phyloP scores from a whole-genome alignment of 1,284 basidiomycete genomes.

The Puccinia horiana region DNA sequence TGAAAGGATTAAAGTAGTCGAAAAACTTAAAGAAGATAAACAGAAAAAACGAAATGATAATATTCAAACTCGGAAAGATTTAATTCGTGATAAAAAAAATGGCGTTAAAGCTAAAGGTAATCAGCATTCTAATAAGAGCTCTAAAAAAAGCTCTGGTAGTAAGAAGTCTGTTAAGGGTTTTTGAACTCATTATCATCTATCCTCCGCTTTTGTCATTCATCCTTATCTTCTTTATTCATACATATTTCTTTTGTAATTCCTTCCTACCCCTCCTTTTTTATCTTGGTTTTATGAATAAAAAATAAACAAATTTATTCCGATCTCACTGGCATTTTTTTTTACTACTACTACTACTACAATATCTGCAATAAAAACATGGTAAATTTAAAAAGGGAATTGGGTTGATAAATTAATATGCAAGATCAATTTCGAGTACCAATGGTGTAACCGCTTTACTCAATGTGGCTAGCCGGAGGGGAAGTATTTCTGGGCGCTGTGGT shows the following conservation, averaged over 20 bases:
- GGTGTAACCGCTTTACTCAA: no score
- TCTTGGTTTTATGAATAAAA: no score
- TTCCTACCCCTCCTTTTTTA: no score
- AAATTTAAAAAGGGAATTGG: no score
- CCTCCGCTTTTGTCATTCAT: not conserved
- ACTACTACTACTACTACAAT: no score
- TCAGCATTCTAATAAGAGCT: not conserved
- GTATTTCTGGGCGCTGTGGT: no score
- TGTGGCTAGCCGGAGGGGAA: no score
- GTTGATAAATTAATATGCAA: no score
- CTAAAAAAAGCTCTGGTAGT: not conserved
- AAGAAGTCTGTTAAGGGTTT: slow-evolving; percentile 18
- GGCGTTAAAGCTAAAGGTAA: slow-evolving; percentile 45
- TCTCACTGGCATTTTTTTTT: no score
- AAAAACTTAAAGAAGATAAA: slow-evolving; percentile 39
- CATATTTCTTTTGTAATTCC: not conserved
- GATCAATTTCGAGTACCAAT: no score
- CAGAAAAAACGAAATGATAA: slow-evolving; percentile 45
- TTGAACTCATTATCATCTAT: not conserved
- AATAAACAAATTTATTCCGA: no score
- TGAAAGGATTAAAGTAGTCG: slow-evolving; percentile 40
- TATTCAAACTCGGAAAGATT: slow-evolving; percentile 41
- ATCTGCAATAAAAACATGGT: no score
- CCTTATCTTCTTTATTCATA: not conserved
- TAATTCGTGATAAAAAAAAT: slow-evolving; percentile 36